Evolutionary conservation across 352 stramenopile genomes (phyloP).

Genomic region (Globisporangium cylindrosporum): DNA sequence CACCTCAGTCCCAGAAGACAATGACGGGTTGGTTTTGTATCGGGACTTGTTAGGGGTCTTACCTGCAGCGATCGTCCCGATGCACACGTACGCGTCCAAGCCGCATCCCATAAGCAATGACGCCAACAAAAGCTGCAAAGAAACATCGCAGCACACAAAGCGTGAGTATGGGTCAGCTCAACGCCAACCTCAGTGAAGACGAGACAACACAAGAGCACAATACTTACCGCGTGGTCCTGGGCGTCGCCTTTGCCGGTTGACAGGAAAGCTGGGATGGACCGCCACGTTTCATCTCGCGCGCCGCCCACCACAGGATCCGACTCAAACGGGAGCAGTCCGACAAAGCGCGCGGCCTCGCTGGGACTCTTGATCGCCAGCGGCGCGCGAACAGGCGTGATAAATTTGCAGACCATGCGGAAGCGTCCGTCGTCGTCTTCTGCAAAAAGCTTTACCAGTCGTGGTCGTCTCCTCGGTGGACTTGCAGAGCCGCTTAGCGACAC

Average conservation of each 20-base stretch:
- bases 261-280: constrained; percentile 68
- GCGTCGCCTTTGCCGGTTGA: constrained; percentile 67
- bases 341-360: constrained; percentile 84
- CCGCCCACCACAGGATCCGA: constrained; percentile 49
- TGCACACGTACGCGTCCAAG: constrained; percentile 83
- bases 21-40: background rate
- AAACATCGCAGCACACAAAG: background rate
- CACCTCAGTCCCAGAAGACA: constrained; percentile 25
- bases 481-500: constrained; percentile 2
- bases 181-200: background rate
- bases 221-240: constrained; percentile 76
- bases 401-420: constrained; percentile 87
- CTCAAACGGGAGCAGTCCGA: constrained; percentile 74
- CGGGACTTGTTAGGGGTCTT: constrained; percentile 21
- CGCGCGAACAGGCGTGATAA: constrained; percentile 56
- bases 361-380: constrained; percentile 55
- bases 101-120: constrained; percentile 88
- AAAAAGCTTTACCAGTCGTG: constrained; percentile 79
- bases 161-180: background rate
- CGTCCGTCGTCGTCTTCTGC: constrained; percentile 84
- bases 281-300: constrained; percentile 69
- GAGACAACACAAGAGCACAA: background rate
- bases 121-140: constrained; percentile 65
- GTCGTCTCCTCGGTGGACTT: constrained; percentile 15
- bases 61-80: constrained; percentile 62